Conservation (phyloP, 345 rosid genomes). For the Gossypium raimondii region DNA sequence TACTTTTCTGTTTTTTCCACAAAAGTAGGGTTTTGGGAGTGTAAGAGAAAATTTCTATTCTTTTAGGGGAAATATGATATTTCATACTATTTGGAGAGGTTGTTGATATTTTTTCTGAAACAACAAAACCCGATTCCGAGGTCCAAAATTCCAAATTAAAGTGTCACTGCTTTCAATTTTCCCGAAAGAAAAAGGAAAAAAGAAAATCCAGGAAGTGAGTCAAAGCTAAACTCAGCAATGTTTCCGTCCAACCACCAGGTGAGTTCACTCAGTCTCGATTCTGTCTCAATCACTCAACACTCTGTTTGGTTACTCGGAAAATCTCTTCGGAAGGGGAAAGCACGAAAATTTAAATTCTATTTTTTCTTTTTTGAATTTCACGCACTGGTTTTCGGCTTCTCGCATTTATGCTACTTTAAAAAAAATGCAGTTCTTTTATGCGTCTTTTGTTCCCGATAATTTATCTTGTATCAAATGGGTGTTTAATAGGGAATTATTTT, state of each 20-base stretch:
- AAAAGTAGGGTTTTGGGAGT: not conserved
- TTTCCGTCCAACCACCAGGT: constrained; percentile 25
- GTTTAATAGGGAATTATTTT: not conserved
- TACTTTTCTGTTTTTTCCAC: no score
- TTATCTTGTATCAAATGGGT: not conserved
- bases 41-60: no score
- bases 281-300: not conserved
- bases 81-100: not conserved
- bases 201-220: not conserved
- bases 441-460: not conserved
- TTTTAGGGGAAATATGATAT: not conserved
- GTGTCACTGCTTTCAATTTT: not conserved
- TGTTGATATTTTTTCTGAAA: not conserved
- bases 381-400: not conserved
- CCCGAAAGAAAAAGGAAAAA: not conserved
- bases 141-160: not conserved
- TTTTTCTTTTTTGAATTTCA: not conserved
- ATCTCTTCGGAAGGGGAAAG: not conserved
- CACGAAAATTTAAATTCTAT: not conserved
- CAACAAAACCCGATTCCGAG: not conserved
- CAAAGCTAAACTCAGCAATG: constrained; percentile 21
- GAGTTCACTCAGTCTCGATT: not conserved
- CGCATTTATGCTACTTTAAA: not conserved
- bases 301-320: constrained; percentile 8
- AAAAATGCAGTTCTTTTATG: not conserved